These are phyloP conservation scores for Oxyria digyna DNA, from an alignment of 148 eudicot species.

Conservation along the genomic window DNA sequence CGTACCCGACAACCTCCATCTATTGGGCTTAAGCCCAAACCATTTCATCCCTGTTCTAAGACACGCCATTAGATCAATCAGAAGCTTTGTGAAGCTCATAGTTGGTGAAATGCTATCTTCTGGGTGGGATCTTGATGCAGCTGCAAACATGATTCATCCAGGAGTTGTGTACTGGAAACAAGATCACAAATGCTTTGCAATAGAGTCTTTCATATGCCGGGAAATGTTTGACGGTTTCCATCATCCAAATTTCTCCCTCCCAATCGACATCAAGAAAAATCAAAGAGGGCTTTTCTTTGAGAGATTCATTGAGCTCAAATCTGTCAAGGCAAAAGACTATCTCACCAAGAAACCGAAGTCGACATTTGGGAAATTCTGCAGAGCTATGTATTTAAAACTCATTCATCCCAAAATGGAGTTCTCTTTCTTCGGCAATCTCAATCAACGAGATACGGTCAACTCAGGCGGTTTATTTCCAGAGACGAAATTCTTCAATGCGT, in stretches of 20 bases:
- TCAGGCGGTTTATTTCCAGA: constrained; percentile 54
- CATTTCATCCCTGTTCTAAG: constrained; percentile 30
- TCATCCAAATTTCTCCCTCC: constrained; percentile 25
- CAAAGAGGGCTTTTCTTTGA: constrained; percentile 41
- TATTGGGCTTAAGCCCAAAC: constrained; percentile 25
- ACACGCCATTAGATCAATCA: constrained; percentile 32
- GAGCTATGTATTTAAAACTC: constrained; percentile 47
- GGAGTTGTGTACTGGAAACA: constrained; percentile 24
- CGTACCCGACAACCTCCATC: constrained; percentile 22
- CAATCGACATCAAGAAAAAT: constrained; percentile 15
- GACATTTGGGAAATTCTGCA: constrained; percentile 57
- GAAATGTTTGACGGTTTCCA: constrained; percentile 51
- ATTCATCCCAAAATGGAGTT: constrained; percentile 81
- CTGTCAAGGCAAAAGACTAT: constrained; percentile 48
- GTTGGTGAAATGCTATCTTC: constrained; percentile 40
- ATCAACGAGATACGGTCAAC: constrained; percentile 39
- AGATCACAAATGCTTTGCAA: constrained; percentile 30
- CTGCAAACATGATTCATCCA: constrained; percentile 39
- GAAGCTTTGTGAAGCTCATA: constrained; percentile 35
- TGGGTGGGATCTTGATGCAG: constrained; percentile 49
- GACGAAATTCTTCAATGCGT: constrained; percentile 37
- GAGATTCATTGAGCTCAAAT: constrained; percentile 51
- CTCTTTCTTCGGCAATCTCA: constrained; percentile 53
- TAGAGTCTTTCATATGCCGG: constrained; percentile 44
- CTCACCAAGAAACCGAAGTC: constrained; percentile 59